phyloP scores from a whole-genome alignment of 2,329 filamentous ascomycete genomes.

The Colletotrichum kahawae region DNA sequence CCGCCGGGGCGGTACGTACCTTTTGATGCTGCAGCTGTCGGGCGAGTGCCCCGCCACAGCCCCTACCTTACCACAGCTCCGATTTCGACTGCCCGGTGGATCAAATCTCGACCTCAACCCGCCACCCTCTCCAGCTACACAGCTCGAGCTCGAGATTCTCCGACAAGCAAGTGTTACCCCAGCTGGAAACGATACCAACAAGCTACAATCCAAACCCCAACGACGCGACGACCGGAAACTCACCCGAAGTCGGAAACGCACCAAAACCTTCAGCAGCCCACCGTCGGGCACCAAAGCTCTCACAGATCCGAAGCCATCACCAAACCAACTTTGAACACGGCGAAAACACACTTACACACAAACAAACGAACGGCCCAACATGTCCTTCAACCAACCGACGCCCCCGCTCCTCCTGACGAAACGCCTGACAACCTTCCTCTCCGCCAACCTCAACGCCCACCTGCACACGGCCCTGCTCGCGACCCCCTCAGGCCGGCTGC shows the following conservation, averaged over 20 bases:
- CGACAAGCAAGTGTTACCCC: neutral
- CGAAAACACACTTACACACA: neutral
- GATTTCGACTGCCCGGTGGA: neutral
- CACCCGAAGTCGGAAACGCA: fast-evolving
- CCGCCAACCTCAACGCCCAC: constrained; percentile 59
- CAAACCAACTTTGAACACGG: neutral
- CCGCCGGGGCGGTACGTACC: neutral
- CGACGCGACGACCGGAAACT: neutral
- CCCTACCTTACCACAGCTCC: neutral
- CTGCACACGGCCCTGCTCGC: constrained; percentile 66
- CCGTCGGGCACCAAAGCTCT: neutral
- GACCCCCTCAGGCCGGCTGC: constrained; percentile 65
- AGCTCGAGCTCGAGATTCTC: neutral
- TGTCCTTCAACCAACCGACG: constrained; percentile 45
- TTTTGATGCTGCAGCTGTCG: neutral
- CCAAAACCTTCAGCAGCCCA: neutral
- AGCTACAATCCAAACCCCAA: neutral
- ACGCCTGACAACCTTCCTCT: constrained; percentile 66
- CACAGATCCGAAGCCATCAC: neutral
- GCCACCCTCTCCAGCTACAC: neutral
- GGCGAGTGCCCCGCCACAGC: neutral
- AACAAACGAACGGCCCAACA: constrained; percentile 20
- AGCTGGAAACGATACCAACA: neutral
- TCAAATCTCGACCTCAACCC: neutral
- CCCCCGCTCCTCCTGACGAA: constrained; percentile 69